Evolutionary conservation across 2,329 filamentous ascomycete species (phyloP).

Genomic region (Lasiodiplodia hormozganensis): DNA sequence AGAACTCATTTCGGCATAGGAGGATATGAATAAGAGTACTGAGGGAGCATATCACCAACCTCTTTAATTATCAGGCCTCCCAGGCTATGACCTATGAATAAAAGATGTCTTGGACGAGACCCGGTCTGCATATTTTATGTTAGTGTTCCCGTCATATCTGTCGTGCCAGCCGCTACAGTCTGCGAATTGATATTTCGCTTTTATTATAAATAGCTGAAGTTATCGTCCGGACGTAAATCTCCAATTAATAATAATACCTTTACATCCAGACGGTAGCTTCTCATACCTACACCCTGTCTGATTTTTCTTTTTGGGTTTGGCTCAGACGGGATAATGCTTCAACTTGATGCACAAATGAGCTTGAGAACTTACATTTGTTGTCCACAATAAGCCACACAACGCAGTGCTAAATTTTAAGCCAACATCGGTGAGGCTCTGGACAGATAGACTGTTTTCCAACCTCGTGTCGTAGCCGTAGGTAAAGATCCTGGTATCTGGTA

Average conservation of each 20-base stretch:
- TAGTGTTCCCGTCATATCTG: fast-evolving
- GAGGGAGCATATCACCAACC: background rate
- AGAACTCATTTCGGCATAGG: too few relatives aligned
- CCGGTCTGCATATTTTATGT: background rate
- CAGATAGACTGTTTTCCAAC: background rate
- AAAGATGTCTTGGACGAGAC: background rate
- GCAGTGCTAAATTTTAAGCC: background rate
- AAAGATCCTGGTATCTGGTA: background rate
- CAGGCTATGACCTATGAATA: background rate
- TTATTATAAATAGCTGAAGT: too few relatives aligned
- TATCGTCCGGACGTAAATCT: too few relatives aligned
- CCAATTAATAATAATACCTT: too few relatives aligned
- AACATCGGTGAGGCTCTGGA: background rate
- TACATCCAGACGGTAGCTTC: too few relatives aligned
- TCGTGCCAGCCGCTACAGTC: too few relatives aligned
- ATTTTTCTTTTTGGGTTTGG: too few relatives aligned
- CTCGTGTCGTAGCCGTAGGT: conserved; percentile 1
- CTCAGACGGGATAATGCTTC: too few relatives aligned
- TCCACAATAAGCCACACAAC: background rate
- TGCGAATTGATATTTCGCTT: too few relatives aligned
- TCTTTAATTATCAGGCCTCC: background rate
- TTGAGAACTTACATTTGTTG: background rate
- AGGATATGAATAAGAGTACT: background rate
- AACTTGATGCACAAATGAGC: too few relatives aligned
- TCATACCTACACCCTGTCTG: too few relatives aligned